phyloP scores from a whole-genome alignment of 352 stramenopile genomes.

The Globisporangium paroecandrum region DNA sequence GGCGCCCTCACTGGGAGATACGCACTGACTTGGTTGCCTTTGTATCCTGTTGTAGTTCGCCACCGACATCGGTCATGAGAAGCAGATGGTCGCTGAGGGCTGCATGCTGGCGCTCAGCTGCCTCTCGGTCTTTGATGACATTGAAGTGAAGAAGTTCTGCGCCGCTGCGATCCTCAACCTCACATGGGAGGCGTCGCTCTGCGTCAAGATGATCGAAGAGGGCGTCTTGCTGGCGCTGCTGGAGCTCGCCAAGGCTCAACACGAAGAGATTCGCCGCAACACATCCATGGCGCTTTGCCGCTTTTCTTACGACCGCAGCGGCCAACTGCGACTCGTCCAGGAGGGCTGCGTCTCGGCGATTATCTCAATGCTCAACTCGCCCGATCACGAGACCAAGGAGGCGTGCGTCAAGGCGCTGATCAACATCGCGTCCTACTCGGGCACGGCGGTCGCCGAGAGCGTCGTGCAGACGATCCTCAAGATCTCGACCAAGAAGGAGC shows the following conservation, averaged over 20 bases:
- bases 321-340: constrained; percentile 70
- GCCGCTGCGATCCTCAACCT: constrained; percentile 80
- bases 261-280: constrained; percentile 78
- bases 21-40: background rate
- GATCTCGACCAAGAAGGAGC: constrained; percentile 67
- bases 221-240: constrained; percentile 66
- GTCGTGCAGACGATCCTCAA: constrained; percentile 79
- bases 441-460: constrained; percentile 56
- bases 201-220: constrained; percentile 65
- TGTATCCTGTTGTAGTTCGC: constrained; percentile 41
- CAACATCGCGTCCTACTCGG: constrained; percentile 75
- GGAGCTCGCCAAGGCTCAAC: constrained; percentile 73
- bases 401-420: constrained; percentile 83
- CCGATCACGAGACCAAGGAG: constrained; percentile 78
- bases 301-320: constrained; percentile 74
- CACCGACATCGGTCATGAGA: constrained; percentile 58
- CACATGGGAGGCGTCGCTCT: constrained; percentile 45
- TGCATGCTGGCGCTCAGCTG: constrained; percentile 69
- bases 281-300: constrained; percentile 81
- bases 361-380: constrained; percentile 80
- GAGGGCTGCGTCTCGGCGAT: constrained; percentile 82
- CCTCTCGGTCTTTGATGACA: constrained; percentile 75
- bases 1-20: background rate
- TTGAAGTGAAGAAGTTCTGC: constrained; percentile 81
- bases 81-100: constrained; percentile 72